phyloP scores from a whole-genome alignment of 2,329 filamentous ascomycete species.

The Xylaria hypoxylon region DNA sequence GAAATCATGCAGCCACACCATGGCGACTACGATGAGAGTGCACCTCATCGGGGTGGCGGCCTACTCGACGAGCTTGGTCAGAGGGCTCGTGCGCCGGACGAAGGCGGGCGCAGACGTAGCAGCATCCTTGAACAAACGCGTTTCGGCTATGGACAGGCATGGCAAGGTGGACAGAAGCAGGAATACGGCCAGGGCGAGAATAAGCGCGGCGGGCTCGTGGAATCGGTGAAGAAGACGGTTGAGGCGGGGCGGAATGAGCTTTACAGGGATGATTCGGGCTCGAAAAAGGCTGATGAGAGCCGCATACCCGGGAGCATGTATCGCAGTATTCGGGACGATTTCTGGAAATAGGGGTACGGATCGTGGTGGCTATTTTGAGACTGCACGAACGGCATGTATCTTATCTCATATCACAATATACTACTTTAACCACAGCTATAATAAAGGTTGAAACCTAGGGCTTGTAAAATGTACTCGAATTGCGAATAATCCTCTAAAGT shows the following conservation, averaged over 20 bases:
- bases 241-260: background rate
- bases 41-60: constrained; percentile 4
- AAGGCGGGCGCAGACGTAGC: background rate
- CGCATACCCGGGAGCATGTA: constrained; percentile 27
- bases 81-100: background rate
- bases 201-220: constrained; percentile 5
- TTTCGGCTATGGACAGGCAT: background rate
- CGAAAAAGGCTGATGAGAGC: constrained; percentile 18
- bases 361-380: no score
- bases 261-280: constrained; percentile 27
- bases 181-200: background rate
- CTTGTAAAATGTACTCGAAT: no score
- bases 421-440: no score
- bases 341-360: constrained; percentile 17
- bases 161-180: background rate
- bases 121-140: constrained; percentile 20
- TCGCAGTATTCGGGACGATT: constrained; percentile 27
- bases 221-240: constrained; percentile 6
- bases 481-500: no score
- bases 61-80: constrained; percentile 26
- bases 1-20: constrained; percentile 29
- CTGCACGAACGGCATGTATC: no score
- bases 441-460: no score
- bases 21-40: constrained; percentile 27
- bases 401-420: no score